Evolutionary conservation across 352 stramenopile species (phyloP).

Genomic region (Thalassiosira mediterranea): DNA sequence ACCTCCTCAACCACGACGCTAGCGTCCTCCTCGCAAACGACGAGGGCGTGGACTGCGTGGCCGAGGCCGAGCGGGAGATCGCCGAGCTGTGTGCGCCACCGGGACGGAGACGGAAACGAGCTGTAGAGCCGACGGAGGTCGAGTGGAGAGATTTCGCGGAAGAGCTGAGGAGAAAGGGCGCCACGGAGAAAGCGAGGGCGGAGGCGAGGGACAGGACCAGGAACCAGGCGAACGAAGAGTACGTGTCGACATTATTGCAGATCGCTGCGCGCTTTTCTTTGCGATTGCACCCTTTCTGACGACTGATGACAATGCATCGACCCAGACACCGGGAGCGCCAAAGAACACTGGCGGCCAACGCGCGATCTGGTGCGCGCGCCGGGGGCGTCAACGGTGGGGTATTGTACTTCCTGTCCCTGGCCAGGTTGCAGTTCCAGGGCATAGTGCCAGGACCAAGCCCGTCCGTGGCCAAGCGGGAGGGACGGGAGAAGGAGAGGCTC

Average conservation of each 20-base stretch:
- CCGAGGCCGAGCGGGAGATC: constrained; percentile 20
- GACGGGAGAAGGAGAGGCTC: constrained; percentile 40
- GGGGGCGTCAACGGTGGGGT: constrained; percentile 17
- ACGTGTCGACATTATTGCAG: too few relatives aligned
- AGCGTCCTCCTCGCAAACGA: constrained; percentile 47
- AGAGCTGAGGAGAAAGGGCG: constrained; percentile 37
- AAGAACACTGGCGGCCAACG: constrained; percentile 37
- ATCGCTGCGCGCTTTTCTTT: too few relatives aligned
- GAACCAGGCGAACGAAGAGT: constrained; percentile 45
- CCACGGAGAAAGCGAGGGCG: constrained; percentile 27
- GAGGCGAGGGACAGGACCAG: constrained; percentile 32
- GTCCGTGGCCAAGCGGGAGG: constrained; percentile 42
- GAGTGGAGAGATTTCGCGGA: constrained; percentile 47
- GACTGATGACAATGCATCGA: too few relatives aligned
- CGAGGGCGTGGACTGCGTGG: constrained; percentile 44
- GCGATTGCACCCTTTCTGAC: too few relatives aligned
- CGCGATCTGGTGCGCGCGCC: background rate
- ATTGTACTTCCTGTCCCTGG: constrained; percentile 53
- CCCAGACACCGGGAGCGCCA: constrained; percentile 52
- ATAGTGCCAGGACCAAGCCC: constrained; percentile 40
- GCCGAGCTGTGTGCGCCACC: constrained; percentile 1
- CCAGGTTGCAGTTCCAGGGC: constrained; percentile 51
- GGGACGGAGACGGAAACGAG: background rate
- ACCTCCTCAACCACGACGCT: constrained; percentile 47
- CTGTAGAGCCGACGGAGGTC: background rate